Evolutionary conservation across 2,329 filamentous ascomycete genomes (phyloP), one percentile per base, ranked within the genome.

Genomic region (Herpotrichia juniperi): DNA sequence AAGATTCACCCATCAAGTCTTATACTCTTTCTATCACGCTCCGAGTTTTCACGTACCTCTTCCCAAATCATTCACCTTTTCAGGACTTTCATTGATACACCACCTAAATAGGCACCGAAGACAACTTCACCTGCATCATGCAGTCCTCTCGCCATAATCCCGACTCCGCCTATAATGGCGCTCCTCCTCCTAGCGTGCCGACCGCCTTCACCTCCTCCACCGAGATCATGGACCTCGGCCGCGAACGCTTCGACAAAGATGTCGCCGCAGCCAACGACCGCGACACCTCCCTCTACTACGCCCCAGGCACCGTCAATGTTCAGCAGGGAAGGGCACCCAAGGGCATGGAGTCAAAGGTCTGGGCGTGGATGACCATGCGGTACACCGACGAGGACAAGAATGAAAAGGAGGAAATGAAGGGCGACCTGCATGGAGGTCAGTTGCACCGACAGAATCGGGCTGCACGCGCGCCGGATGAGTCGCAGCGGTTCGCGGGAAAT

Each of bases 341-440:
- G 2, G 68, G 68, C 2, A 50, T 62, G 19, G 69, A 72, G 43
- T 37, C 46, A 30, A 52, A 64, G 16, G 61, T 69, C 26, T 68
- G 66, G 22, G 65, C 56, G 0, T 73, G 69, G 69, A 68, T 54
- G 11, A 63, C 60, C 2, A 62, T 71, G 42, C 58, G 62, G 34
- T 66, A 58, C 47, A 68, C 60, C 2, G 64, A 60, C 0, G 57
- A 56, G 7, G 68, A 72, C 28, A 48, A 57, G 0, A 44, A 71
- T 45, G 54, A 51, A 24, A 57, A 58, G 5, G 68, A 67, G 46
- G 68, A 69, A 51, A 49, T 65, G 34, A 72, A 73, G 57, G 68
- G 65, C n/a, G 63, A 71, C 47, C 42, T 73, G 39, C 69, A 73
- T 42, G 68, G 64, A 8, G 69, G 69, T 1, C 62, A 66, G 52